Base-by-base conservation (phyloP, 2,329 filamentous ascomycete species). In the Fusarium floridanum region DNA sequence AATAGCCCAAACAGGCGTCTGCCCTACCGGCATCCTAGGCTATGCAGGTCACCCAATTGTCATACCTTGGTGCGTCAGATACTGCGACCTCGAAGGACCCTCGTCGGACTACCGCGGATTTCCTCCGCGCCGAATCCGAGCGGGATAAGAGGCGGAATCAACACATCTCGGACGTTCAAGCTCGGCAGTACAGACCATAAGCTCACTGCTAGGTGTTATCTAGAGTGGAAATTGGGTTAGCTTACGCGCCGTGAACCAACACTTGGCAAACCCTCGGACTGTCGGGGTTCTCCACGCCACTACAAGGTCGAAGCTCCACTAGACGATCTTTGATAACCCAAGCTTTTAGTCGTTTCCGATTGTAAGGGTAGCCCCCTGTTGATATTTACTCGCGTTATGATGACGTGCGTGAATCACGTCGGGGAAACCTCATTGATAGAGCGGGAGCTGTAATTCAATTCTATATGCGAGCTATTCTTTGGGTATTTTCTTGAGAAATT, bases 401-500 rank as follows among this genome's bases (percentile, higher is more conserved):
- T n/a, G 45, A 29, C 45, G 3, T n/a, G 9, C 1, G 9, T 12
- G 3, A 2, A 29, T 53, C 48, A 53, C 27, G 27, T 14, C 32
- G 1, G 10, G 17, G 48, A 3, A 20, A 53, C 10, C 24, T 53
- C 0, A 2, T 53, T 53, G 27, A 53, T 53, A 20, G 6, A 53
- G 48, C 48, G 48, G 48, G 27, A 53, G 48, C 48, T 53, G 17
- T 29, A 53, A 53, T 53, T 53, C 27, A 53, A 53, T 53, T 53
- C 48, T 53, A 53, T 53, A 53, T 53, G 48, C 48, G 48, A 53
- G 48, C 48, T 53, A 53, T 55, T 29, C 27, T 29, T 55, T 55
- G 27, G 48, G 48, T 55, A 55, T 55, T 55, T 53, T 55, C 48
- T 55, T 32, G 27, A 32, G 48, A 11, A 55, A 55, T 55, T 55